Base-by-base conservation (phyloP, 2,329 filamentous ascomycete species). In the Botrytis cinerea region DNA sequence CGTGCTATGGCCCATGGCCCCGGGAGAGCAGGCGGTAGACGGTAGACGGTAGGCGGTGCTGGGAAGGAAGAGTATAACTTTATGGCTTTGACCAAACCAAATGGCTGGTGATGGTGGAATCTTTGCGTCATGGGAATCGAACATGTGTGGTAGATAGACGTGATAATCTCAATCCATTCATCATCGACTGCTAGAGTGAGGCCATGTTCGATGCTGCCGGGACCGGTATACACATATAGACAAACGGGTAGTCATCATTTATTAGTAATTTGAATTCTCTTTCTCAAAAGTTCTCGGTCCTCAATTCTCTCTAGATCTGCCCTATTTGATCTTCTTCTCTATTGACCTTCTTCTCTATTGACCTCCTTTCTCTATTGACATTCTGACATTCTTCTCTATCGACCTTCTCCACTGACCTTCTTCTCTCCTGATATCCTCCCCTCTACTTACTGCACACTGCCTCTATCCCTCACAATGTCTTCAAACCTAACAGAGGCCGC, bases 381-480 rank as follows among this genome's bases (percentile, higher is more conserved):
- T n/a, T n/a, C n/a, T 0, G 12, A 43, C 40, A 2, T 43, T 12
- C 40, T 14, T 43, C 10, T 32, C 32, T 32, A 32, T 40, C 16
- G 12, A 45, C 43, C 3, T 45, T 45, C 38, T 43, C 40, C 2
- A 43, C 14, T 43, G 12, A 43, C 14, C 1, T 43, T 43, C 40
- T 43, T 43, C 40, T 38, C 22, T 9, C 2, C 10, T 2, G 46
- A 25, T 2, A 51, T 38, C 38, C 38, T 38, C 38, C 38, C 38
- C 8, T 38, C 40, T 43, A 28, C 40, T 1, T 28, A 28, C 28
- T 28, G 28, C 28, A 28, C 28, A 28, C 2, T 25, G 9, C 32
- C 32, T 32, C 32, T 32, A 2, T 32, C 32, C 38, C 46, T 68
- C 62, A 60, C 6, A 38, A 72, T 72, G 70, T 22, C 74, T 68